Percentiles rank a stretch among this genome's conserved stretches.
Evolutionary conservation across 2,329 filamentous ascomycete genomes (phyloP).

Genomic region (Phoma sp.): DNA sequence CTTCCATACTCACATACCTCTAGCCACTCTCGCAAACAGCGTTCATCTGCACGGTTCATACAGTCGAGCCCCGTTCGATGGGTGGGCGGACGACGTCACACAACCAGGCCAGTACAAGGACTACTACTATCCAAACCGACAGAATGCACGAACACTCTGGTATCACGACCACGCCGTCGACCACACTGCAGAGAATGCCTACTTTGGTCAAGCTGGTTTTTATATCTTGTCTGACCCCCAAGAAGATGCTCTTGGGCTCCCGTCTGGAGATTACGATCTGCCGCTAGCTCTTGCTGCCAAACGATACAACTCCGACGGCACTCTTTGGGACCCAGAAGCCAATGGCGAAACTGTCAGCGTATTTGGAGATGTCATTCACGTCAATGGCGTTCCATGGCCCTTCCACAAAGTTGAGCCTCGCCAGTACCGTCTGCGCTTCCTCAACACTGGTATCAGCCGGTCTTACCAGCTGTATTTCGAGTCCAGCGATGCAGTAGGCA

Average conservation of each 20-base stretch:
- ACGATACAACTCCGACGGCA: constrained; percentile 62
- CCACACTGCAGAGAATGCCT: constrained; percentile 64
- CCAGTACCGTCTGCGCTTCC: constrained; percentile 66
- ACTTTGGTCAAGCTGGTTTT: constrained; percentile 65
- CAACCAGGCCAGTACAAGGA: constrained; percentile 61
- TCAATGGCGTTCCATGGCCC: constrained; percentile 68
- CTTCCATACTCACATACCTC: too few relatives aligned
- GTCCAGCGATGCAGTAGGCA: constrained; percentile 46
- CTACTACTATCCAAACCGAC: constrained; percentile 63
- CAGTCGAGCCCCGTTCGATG: constrained; percentile 57
- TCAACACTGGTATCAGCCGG: constrained; percentile 53
- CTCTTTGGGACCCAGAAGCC: constrained; percentile 59
- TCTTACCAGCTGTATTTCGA: constrained; percentile 62
- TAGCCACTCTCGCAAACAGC: too few relatives aligned
- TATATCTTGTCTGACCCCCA: constrained; percentile 63
- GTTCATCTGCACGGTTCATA: constrained; percentile 66
- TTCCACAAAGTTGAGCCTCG: constrained; percentile 65
- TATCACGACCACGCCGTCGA: constrained; percentile 58
- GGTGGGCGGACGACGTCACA: constrained; percentile 64
- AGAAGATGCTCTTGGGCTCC: constrained; percentile 60
- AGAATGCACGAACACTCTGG: constrained; percentile 64
- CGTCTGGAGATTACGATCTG: constrained; percentile 62
- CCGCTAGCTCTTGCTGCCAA: constrained; percentile 62
- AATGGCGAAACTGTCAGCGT: constrained; percentile 57
- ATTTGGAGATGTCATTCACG: constrained; percentile 66